Evolutionary conservation across 805 yeast genomes (phyloP).

Genomic region (Metschnikowia lunata): DNA sequence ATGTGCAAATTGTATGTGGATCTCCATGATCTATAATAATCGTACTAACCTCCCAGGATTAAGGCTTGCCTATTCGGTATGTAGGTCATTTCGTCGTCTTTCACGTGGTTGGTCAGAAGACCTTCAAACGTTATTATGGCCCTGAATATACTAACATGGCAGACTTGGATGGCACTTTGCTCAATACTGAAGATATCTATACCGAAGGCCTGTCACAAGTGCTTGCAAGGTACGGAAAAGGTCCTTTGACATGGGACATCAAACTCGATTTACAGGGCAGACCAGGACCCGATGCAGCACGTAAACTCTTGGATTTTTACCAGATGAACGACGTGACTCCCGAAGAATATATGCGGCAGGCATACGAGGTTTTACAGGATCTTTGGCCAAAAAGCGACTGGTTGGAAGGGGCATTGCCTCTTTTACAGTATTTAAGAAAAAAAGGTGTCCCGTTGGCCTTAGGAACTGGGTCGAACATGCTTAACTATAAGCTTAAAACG

Average conservation of each 20-base stretch:
- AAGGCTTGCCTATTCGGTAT: slow-evolving; percentile 72
- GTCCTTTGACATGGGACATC: slow-evolving; percentile 85
- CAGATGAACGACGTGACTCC: slow-evolving; percentile 47
- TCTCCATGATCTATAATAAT: no score
- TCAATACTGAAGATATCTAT: slow-evolving; percentile 89
- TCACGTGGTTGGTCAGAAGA: no score
- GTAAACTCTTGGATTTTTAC: slow-evolving; percentile 62
- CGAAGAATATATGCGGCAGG: slow-evolving; percentile 54
- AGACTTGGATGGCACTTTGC: slow-evolving; percentile 94
- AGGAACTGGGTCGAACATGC: slow-evolving; percentile 75
- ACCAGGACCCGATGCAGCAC: slow-evolving; percentile 76
- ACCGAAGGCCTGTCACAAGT: slow-evolving; percentile 71
- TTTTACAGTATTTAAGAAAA: slow-evolving; percentile 50
- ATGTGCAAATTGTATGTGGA: no score
- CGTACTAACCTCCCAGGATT: slow-evolving; percentile 1
- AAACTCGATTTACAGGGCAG: slow-evolving; percentile 85
- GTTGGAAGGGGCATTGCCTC: slow-evolving; percentile 81
- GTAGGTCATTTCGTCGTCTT: slow-evolving; percentile 20
- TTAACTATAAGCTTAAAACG: slow-evolving; percentile 69
- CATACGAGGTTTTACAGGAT: slow-evolving; percentile 50
- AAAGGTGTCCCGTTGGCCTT: slow-evolving; percentile 74
- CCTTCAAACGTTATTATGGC: neutral
- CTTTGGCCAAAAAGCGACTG: slow-evolving; percentile 63
- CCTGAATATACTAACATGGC: slow-evolving; percentile 12
- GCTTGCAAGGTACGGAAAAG: slow-evolving; percentile 65